Evolutionary conservation across 2,329 filamentous ascomycete species (phyloP).

Genomic region (Monosporascus sp.): DNA sequence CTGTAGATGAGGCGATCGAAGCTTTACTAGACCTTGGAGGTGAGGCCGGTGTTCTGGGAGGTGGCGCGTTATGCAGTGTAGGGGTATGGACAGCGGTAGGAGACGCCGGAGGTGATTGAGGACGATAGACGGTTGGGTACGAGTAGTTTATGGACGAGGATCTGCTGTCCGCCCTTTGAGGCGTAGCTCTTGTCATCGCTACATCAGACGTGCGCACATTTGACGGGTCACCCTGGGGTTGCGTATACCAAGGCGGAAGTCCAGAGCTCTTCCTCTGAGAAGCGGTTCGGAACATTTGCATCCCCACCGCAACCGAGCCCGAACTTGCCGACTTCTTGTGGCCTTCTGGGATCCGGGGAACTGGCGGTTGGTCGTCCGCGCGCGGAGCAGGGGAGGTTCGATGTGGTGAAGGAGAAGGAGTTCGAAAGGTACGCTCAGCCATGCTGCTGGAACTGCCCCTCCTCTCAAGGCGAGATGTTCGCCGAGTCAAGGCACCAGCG

Average conservation of each 20-base stretch:
- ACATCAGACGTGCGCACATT: conserved; percentile 43
- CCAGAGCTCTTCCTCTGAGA: conserved; percentile 46
- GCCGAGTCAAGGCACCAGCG: conserved; percentile 30
- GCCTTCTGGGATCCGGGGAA: conserved; percentile 62
- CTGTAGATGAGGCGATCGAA: conserved; percentile 15
- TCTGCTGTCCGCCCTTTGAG: conserved; percentile 43
- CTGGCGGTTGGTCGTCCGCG: conserved; percentile 58
- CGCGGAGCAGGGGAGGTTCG: conserved; percentile 35
- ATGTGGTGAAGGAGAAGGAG: conserved; percentile 65
- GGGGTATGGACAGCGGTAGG: conserved; percentile 17
- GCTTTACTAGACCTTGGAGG: conserved; percentile 16
- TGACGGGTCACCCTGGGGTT: conserved; percentile 37
- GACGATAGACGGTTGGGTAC: conserved; percentile 43
- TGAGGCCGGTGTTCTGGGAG: conserved; percentile 11
- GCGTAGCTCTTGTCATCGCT: conserved; percentile 32
- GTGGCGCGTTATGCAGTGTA: conserved; percentile 10
- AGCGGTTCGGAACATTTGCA: conserved; percentile 47
- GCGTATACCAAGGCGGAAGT: conserved; percentile 44
- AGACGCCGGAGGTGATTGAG: conserved; percentile 35
- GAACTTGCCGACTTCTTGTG: conserved; percentile 31
- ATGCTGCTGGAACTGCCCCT: conserved; percentile 73
- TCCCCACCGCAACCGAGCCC: conserved; percentile 38
- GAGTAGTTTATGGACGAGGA: conserved; percentile 54
- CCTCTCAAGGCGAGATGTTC: conserved; percentile 51
- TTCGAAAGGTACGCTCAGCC: conserved; percentile 83